Conservation (phyloP, 2,329 filamentous ascomycete species). For the Neurospora sp. region DNA sequence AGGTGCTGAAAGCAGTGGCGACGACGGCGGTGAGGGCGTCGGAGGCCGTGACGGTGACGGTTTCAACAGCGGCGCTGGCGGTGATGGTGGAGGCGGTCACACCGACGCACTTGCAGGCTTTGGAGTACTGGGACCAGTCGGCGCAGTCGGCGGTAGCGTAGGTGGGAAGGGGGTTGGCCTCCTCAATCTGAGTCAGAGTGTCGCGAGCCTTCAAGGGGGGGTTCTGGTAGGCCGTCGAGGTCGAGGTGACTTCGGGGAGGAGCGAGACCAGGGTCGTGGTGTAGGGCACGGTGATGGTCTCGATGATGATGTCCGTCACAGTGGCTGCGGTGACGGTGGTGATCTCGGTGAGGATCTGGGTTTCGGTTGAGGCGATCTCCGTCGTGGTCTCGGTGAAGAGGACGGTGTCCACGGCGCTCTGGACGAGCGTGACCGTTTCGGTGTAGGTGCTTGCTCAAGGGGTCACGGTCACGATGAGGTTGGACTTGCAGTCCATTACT, state of each 20-base stretch:
- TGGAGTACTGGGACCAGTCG: conserved; percentile 5
- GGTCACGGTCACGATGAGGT: conserved; percentile 7
- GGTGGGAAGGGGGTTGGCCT: not conserved
- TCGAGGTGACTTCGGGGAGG: not conserved
- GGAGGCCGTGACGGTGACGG: conserved; percentile 1
- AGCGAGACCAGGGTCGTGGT: not conserved
- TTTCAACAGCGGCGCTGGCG: not conserved
- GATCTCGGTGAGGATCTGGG: conserved; percentile 2
- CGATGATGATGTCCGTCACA: not conserved
- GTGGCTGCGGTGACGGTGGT: not conserved
- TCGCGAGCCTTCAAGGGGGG: not conserved
- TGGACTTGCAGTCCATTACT: conserved; percentile 3
- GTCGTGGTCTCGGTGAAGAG: conserved; percentile 4
- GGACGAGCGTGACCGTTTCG: conserved; percentile 1
- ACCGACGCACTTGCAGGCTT: conserved; percentile 7
- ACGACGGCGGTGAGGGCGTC: not conserved
- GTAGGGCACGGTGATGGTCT: conserved; percentile 4
- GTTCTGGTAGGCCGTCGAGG: not conserved
- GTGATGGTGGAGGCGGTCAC: conserved; percentile 1
- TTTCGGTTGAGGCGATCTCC: conserved; percentile 2
- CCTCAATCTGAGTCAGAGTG: not conserved
- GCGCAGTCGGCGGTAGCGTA: conserved; percentile 4
- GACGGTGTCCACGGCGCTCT: conserved; percentile 3
- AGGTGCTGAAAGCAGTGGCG: conserved; percentile 1
- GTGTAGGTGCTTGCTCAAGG: conserved; percentile 2